Conservation (phyloP, 257 asterid genomes). For the Fraxinus anomala region DNA sequence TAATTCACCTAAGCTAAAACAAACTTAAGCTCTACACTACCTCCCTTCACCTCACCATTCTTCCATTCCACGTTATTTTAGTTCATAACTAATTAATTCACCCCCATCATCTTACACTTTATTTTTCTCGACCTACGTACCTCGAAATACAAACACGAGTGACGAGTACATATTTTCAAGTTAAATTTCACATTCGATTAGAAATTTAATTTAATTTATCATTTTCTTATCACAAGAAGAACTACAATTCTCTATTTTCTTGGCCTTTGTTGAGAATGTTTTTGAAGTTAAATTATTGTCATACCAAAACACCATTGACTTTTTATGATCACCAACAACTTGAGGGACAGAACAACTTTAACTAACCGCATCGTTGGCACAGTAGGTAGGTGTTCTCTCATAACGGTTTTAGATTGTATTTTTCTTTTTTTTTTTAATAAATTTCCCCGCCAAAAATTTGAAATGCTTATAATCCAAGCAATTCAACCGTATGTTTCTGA, state of each 20-base stretch:
- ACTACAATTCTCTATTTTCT: neutral
- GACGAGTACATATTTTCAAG: too few species aligned
- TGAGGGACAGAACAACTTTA: conserved; percentile 18
- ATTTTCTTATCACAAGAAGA: too few species aligned
- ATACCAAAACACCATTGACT: neutral
- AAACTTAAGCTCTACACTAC: conserved; percentile 27
- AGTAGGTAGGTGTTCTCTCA: neutral
- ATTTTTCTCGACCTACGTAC: too few species aligned
- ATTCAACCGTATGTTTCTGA: conserved; percentile 10
- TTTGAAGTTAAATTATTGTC: neutral
- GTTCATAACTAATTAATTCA: neutral
- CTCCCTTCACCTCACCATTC: conserved; percentile 40
- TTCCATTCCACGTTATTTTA: conserved; percentile 39
- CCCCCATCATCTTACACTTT: neutral
- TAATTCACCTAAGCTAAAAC: conserved; percentile 27
- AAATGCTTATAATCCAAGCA: conserved; percentile 39
- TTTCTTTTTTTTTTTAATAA: neutral
- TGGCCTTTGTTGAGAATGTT: neutral
- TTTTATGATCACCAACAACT: neutral
- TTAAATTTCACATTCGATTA: too few species aligned
- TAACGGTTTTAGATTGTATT: neutral
- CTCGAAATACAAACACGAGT: too few species aligned
- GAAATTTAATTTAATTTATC: too few species aligned
- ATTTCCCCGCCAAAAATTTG: conserved; percentile 40
- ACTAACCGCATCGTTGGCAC: conserved; percentile 30